Conservation (phyloP, 139 green algal genomes). For the Chlamydomonas schloesseri region DNA sequence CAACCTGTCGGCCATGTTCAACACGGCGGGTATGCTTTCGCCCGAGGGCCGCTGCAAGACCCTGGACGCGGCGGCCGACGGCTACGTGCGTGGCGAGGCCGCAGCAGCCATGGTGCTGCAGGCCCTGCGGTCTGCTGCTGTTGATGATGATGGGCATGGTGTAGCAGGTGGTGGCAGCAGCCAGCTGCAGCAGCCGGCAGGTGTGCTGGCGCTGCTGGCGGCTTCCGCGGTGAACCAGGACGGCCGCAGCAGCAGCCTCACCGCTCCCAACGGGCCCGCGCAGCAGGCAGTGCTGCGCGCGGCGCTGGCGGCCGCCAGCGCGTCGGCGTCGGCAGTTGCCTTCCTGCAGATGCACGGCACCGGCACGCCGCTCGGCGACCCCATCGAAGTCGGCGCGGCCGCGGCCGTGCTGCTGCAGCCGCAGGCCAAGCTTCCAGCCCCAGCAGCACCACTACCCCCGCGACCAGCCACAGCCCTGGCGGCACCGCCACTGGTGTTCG, state of each 20-base stretch:
- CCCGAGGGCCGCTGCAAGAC: conserved; percentile 88
- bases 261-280: conserved; percentile 87
- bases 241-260: conserved; percentile 87
- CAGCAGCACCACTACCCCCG: too few relatives aligned
- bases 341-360: conserved; percentile 89
- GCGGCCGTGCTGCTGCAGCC: conserved; percentile 46
- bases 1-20: conserved; percentile 74
- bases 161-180: too few relatives aligned
- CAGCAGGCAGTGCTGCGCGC: conserved; percentile 84
- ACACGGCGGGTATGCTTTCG: conserved; percentile 76
- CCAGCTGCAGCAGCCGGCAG: too few relatives aligned
- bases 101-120: conserved; percentile 54
- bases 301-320: conserved; percentile 58
- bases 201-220: not conserved
- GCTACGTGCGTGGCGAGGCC: conserved; percentile 85
- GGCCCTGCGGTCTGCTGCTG: not conserved
- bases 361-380: conserved; percentile 86
- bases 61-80: conserved; percentile 81
- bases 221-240: conserved; percentile 88
- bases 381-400: conserved; percentile 89
- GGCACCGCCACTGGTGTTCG: conserved; percentile 63
- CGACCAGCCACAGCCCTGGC: too few relatives aligned
- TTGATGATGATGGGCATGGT: too few relatives aligned
- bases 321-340: conserved; percentile 43
- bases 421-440: not conserved